These are phyloP conservation scores for Penicillium argentinense DNA, from an alignment of 495 filamentous ascomycete genomes.

Conservation along the genomic window DNA sequence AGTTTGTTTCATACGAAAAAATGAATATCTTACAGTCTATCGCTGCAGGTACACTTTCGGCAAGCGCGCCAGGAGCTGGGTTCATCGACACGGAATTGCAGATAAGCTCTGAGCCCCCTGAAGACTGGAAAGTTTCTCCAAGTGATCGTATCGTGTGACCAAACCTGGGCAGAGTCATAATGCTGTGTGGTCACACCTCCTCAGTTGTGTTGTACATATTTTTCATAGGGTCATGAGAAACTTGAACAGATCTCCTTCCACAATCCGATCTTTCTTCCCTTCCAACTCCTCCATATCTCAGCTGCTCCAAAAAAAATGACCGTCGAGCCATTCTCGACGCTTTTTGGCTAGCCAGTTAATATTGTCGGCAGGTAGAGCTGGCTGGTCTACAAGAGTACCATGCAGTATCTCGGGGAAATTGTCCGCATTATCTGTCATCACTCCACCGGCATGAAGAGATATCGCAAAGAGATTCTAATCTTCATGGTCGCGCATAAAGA, in stretches of 20 bases:
- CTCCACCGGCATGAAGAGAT: slow-evolving; percentile 51
- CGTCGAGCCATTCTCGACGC: slow-evolving; percentile 51
- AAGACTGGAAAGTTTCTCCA: too few species aligned
- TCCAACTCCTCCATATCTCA: slow-evolving; percentile 53
- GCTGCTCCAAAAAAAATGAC: slow-evolving; percentile 40
- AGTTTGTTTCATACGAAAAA: too few species aligned
- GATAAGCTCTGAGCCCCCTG: slow-evolving; percentile 22
- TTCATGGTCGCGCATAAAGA: slow-evolving; percentile 36
- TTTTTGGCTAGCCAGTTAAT: slow-evolving; percentile 48
- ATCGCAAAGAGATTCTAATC: slow-evolving; percentile 46
- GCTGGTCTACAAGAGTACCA: slow-evolving; percentile 40
- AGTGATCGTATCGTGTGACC: too few species aligned
- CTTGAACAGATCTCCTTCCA: slow-evolving; percentile 17
- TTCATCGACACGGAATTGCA: slow-evolving; percentile 23
- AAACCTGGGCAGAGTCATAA: too few species aligned
- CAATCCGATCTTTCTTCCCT: slow-evolving; percentile 43
- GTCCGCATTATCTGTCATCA: slow-evolving; percentile 42
- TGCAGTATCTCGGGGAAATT: slow-evolving; percentile 22
- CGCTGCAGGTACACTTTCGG: slow-evolving; percentile 37
- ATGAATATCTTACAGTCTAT: too few species aligned
- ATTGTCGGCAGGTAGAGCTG: slow-evolving; percentile 46
- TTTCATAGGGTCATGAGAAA: slow-evolving; percentile 11
- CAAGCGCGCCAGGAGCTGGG: slow-evolving; percentile 30
- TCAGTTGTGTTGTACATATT: too few species aligned
- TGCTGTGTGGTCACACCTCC: too few species aligned